Percentiles rank a stretch among this genome's conserved stretches.
These are phyloP conservation scores for Pyricularia sp. DNA, from an alignment of 2,329 filamentous ascomycete genomes.

Conservation along the genomic window DNA sequence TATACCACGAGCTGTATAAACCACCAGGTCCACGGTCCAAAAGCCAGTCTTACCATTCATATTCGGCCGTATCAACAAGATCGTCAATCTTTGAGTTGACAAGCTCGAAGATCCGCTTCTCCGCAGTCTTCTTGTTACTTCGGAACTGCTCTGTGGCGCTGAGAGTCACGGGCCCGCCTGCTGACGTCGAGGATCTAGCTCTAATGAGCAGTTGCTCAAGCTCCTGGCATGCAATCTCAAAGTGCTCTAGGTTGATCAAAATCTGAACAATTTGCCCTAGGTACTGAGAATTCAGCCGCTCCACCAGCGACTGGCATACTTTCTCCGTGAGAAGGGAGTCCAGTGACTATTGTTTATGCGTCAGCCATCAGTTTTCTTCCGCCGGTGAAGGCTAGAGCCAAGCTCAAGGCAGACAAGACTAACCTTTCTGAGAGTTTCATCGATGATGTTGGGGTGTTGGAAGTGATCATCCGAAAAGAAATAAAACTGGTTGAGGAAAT, in stretches of 20 bases:
- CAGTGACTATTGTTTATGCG: slow-evolving; percentile 49
- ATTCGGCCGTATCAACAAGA: slow-evolving; percentile 92
- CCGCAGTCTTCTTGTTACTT: slow-evolving; percentile 87
- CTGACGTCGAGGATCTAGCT: slow-evolving; percentile 72
- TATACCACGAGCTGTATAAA: not conserved
- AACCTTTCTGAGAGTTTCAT: slow-evolving; percentile 77
- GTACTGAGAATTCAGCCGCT: slow-evolving; percentile 84
- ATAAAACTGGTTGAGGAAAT: slow-evolving; percentile 97
- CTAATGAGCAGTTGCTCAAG: slow-evolving; percentile 79
- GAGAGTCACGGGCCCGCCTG: slow-evolving; percentile 70
- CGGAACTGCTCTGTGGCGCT: slow-evolving; percentile 80
- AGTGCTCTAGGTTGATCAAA: slow-evolving; percentile 93
- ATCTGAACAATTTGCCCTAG: slow-evolving; percentile 98
- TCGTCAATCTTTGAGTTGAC: slow-evolving; percentile 99
- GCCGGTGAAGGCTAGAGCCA: not conserved
- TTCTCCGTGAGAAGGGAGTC: slow-evolving; percentile 90
- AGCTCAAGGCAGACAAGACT: slow-evolving; percentile 7
- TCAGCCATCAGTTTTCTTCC: not conserved
- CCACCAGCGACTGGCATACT: slow-evolving; percentile 83
- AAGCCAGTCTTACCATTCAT: slow-evolving; percentile 64
- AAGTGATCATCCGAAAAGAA: slow-evolving; percentile 97
- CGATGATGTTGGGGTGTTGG: slow-evolving; percentile 79
- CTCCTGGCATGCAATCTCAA: slow-evolving; percentile 86
- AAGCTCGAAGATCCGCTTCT: slow-evolving; percentile 95
- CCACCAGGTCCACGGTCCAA: slow-evolving; percentile 10